phyloP scores from a whole-genome alignment of 2,329 filamentous ascomycete species.

The Scopulariopsis brevicaulis region DNA sequence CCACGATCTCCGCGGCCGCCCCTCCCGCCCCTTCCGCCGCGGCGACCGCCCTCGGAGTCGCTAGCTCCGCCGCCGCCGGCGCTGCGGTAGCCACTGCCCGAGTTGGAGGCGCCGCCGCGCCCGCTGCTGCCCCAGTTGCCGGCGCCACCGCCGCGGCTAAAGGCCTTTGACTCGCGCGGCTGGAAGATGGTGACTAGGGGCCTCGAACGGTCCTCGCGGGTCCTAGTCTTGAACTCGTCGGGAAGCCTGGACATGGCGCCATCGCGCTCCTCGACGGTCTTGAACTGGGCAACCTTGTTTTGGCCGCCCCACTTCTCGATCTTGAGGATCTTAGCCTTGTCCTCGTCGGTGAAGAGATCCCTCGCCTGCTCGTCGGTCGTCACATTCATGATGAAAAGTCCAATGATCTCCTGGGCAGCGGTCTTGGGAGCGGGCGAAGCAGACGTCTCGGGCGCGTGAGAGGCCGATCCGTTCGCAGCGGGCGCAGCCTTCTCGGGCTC shows the following conservation, averaged over 20 bases:
- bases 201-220: constrained; percentile 62
- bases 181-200: constrained; percentile 78
- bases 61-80: constrained; percentile 58
- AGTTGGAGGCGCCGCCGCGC: constrained; percentile 45
- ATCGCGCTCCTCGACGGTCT: constrained; percentile 67
- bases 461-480: constrained; percentile 40
- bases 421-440: constrained; percentile 51
- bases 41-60: constrained; percentile 48
- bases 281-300: constrained; percentile 82
- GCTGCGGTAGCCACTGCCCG: constrained; percentile 71
- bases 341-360: constrained; percentile 72
- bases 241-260: constrained; percentile 65
- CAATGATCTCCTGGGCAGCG: constrained; percentile 57
- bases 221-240: constrained; percentile 63
- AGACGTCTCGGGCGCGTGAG: constrained; percentile 35
- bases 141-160: constrained; percentile 46
- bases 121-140: constrained; percentile 57
- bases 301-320: constrained; percentile 68
- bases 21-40: constrained; percentile 45
- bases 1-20: constrained; percentile 41
- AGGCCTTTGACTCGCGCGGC: constrained; percentile 48
- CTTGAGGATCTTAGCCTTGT: constrained; percentile 68
- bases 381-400: constrained; percentile 82
- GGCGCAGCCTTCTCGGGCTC: constrained; percentile 44
- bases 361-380: constrained; percentile 74